These are phyloP conservation scores for Aspergillus tubingensis DNA, from an alignment of 2,329 filamentous ascomycete genomes.

Conservation along the genomic window DNA sequence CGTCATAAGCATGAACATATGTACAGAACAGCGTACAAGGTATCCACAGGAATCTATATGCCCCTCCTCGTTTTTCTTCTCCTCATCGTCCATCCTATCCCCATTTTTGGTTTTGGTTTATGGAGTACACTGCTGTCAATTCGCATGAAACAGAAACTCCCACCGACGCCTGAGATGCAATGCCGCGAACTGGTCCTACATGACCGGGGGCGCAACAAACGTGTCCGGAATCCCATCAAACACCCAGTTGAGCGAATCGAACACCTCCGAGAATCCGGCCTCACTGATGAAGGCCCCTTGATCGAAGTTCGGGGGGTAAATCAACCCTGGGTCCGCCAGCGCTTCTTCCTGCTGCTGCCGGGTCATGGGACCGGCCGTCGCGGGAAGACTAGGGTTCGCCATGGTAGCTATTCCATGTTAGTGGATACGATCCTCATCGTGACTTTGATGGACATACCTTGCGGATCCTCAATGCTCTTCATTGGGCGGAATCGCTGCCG, in stretches of 20 bases:
- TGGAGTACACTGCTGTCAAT: background rate
- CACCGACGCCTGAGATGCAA: background rate
- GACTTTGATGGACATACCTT: constrained; percentile 56
- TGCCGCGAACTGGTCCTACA: constrained; percentile 21
- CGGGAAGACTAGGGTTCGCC: constrained; percentile 41
- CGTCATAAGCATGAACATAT: background rate
- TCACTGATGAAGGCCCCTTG: constrained; percentile 42
- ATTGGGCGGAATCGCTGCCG: constrained; percentile 65
- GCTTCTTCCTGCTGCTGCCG: constrained; percentile 35
- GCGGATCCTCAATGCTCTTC: constrained; percentile 62
- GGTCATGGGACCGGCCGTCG: constrained; percentile 27
- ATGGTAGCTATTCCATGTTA: constrained; percentile 24
- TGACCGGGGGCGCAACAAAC: constrained; percentile 39
- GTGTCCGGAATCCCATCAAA: constrained; percentile 78
- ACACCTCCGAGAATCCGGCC: constrained; percentile 68
- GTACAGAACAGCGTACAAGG: background rate
- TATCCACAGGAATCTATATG: background rate
- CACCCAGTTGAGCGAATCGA: constrained; percentile 91
- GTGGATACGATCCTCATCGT: constrained; percentile 16
- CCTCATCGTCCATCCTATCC: too few relatives aligned
- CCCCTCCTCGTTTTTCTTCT: background rate
- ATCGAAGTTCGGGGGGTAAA: constrained; percentile 39
- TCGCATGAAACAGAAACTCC: background rate
- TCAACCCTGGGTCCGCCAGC: constrained; percentile 33
- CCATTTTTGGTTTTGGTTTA: too few relatives aligned